A percentile compares a stretch with the other conserved stretches of the same genome.
phyloP scores from a whole-genome alignment of 768 basidiomycete species.

The Lentinula sp. region DNA sequence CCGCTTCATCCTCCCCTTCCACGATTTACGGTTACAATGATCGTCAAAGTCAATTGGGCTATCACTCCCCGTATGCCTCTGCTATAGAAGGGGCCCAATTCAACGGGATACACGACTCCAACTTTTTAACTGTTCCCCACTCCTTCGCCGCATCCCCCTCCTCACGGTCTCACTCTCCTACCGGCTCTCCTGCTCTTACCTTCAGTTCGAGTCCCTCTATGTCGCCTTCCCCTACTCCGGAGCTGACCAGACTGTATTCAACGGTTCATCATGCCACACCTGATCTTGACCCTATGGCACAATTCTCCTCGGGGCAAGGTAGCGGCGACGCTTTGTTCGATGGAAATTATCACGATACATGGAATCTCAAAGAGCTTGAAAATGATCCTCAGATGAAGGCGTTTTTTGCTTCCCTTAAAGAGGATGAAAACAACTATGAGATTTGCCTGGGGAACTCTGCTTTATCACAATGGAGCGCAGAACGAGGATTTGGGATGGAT shows the following conservation, averaged over 20 bases:
- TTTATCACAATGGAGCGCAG: neutral
- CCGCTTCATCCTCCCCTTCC: neutral
- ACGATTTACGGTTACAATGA: neutral
- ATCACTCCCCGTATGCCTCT: neutral
- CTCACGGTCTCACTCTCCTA: neutral
- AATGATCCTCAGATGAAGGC: neutral
- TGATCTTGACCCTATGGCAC: neutral
- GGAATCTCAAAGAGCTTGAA: neutral
- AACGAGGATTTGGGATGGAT: neutral
- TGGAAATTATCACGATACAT: neutral
- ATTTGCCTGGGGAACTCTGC: neutral
- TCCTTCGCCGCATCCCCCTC: neutral
- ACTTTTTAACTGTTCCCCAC: neutral
- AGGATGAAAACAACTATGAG: neutral
- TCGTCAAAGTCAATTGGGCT: neutral
- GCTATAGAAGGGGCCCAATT: neutral
- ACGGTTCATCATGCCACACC: neutral
- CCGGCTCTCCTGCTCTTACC: neutral
- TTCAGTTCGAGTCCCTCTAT: neutral
- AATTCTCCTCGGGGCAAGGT: neutral
- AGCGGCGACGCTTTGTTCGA: neutral
- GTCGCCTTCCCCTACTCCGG: constrained; percentile 1
- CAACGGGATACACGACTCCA: neutral
- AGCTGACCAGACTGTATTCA: neutral
- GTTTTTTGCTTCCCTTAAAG: neutral